Base-by-base conservation (phyloP, 306 rosid species). In the Abrus pulchellus region DNA sequence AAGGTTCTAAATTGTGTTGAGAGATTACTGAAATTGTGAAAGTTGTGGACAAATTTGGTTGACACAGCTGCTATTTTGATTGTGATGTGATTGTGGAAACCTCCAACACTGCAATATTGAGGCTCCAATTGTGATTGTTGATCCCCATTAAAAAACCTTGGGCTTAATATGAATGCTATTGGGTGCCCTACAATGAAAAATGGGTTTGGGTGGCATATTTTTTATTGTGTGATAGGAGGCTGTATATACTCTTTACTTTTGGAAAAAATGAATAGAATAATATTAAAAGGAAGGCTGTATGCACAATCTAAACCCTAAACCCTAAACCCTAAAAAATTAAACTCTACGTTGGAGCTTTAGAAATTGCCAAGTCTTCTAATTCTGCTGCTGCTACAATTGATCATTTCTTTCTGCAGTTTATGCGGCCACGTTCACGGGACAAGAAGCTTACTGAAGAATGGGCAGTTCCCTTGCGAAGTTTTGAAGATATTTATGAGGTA, bases 401-500 rank as follows among this genome's bases (percentile, higher is more conserved):
- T 43, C 27, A 2, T 74, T 72, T 49, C 77, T 74, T 70, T 53
- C 64, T 28, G 74, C 82, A 95, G 99, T 95, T 95, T 90, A 91
- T 95, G 99, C 80, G 98, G 11, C 98, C 98, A 63, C 99, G 98
- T 52, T 78, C 98, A 63, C 94, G 95, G 45, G 94, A 90, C 90
- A 93, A 88, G 89, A 95, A 91, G 83, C 91, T 95, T 87, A 75
- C 78, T 62, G 98, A 95, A 86, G 99, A 95, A 86, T 95, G 99
- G 99, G 94, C 86, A 14, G 87, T 86, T 81, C 93, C 97, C 77
- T 78, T 95, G 92, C 85, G 28, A 71, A 93, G 54, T 12, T 1
- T 88, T 72, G 99, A 91, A 63, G 99, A 95, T 90, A 86, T 95
- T 81, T 66, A 85, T 61, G 98, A 91, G 99, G 99, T 95, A 80